Evolutionary conservation across 1,284 basidiomycete genomes (phyloP).

Genomic region (Ustilago trichophora): DNA sequence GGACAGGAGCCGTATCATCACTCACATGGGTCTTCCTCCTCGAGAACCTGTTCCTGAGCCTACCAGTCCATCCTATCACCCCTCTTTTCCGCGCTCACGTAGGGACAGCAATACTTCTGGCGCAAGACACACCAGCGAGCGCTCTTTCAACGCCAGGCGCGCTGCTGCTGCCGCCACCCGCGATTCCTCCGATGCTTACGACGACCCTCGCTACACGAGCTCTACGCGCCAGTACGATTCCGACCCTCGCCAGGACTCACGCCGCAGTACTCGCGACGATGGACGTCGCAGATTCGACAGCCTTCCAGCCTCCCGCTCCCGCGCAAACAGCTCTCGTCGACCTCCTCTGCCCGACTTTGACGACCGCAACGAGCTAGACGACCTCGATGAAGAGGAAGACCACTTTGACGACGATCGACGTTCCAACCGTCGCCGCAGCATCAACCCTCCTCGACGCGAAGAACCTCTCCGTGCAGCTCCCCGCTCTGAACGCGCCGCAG

Average conservation of each 20-base stretch:
- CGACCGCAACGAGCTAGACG: constrained; percentile 21
- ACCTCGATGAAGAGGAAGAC: constrained; percentile 24
- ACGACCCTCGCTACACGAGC: constrained; percentile 8
- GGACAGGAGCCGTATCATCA: constrained; percentile 35
- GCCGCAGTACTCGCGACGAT: constrained; percentile 4
- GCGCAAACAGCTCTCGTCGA: constrained; percentile 15
- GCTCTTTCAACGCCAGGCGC: constrained; percentile 26
- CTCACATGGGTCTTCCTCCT: constrained; percentile 39
- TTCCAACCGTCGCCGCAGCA: constrained; percentile 11
- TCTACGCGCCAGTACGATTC: constrained; percentile 13
- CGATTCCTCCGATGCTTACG: constrained; percentile 5
- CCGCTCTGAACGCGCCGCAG: constrained; percentile 13
- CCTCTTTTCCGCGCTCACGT: constrained; percentile 29
- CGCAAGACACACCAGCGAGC: constrained; percentile 18
- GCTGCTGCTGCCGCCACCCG: constrained; percentile 8
- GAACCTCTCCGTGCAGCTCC: not conserved
- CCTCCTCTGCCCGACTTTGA: constrained; percentile 25
- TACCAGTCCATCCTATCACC: constrained; percentile 21
- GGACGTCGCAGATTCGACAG: constrained; percentile 16
- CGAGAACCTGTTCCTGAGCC: constrained; percentile 29
- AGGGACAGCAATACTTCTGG: constrained; percentile 12
- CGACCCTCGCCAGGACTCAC: constrained; percentile 16
- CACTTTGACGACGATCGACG: constrained; percentile 11
- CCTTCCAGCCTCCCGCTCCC: constrained; percentile 15
- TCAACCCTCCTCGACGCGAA: constrained; percentile 6